Base-by-base conservation (phyloP, 2,329 filamentous ascomycete genomes). In the Colletotrichum theobromicola region DNA sequence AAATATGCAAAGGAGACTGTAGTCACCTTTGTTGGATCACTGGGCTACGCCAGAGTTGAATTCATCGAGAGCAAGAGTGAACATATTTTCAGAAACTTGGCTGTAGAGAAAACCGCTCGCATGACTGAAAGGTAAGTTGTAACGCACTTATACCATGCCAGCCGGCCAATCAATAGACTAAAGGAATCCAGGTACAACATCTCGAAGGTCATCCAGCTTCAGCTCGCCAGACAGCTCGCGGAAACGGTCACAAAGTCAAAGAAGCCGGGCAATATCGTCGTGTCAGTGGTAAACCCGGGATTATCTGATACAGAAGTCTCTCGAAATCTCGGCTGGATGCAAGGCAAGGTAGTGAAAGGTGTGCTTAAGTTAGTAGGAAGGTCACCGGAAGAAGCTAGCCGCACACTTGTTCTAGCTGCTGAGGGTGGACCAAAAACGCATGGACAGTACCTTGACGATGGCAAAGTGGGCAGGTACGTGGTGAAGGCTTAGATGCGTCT, bases 361-460 rank as follows among this genome's bases (percentile, higher is more conserved):
- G 66, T 55, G 5, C 35, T 66, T 26, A 57, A 55, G 8, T 3
- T 83, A 5, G 18, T 86, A 13, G 84, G 78, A 24, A 81, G 85
- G 24, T 80, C 80, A 2, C 61, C 82, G 9, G 85, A 86, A 66
- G 78, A 82, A 66, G 86, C 85, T 7, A 81, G 83, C 16, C 82
- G 85, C 12, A 84, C 82, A 2, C 74, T 87, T 6, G 77, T 86
- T 24, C 73, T 80, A 8, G 85, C 83, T 5, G 85, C 84, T 0
- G 77, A 82, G 28, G 82, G 81, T 4, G 83, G 80, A 0, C 75
- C 79, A 8, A 82, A 83, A 24, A 82, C 81, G 0, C 85, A 88
- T 61, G 86, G 87, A 5, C 77, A 80, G 26, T 87, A 84, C 71
- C 79, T 88, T 72, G 79, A 81, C 32, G 79, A 84, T 21, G 83